These are phyloP conservation scores for Pestalotiopsis sp. DNA, from an alignment of 2,329 filamentous ascomycete genomes.

Conservation along the genomic window DNA sequence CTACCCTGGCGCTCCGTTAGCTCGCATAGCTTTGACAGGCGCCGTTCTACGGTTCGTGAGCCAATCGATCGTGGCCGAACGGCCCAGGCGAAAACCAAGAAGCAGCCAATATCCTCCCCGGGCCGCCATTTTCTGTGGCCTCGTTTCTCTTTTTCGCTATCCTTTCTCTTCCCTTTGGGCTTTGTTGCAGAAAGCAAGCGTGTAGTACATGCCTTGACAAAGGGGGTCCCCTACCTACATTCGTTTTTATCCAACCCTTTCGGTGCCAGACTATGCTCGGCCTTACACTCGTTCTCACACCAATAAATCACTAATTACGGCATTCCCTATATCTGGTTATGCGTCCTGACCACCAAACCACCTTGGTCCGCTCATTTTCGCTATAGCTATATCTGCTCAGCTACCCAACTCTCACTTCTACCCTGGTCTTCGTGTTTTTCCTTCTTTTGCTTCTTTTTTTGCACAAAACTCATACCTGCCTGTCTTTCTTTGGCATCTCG, in stretches of 20 bases:
- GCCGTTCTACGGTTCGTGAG: slow-evolving; percentile 26
- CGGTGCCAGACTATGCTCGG: background rate
- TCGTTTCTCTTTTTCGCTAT: slow-evolving; percentile 21
- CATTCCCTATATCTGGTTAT: slow-evolving; percentile 15
- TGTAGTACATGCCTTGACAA: slow-evolving; percentile 15
- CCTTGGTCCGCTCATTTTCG: slow-evolving; percentile 12
- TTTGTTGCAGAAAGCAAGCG: slow-evolving; percentile 9
- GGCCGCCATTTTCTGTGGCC: slow-evolving; percentile 18
- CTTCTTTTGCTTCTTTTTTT: slow-evolving; percentile 9
- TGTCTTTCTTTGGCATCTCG: background rate
- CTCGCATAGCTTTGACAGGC: slow-evolving; percentile 31
- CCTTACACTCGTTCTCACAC: slow-evolving; percentile 13
- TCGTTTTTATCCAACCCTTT: slow-evolving; percentile 16
- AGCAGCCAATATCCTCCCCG: slow-evolving; percentile 28
- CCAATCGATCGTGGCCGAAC: slow-evolving; percentile 34
- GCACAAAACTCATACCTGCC: background rate
- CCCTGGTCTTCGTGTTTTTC: slow-evolving; percentile 1
- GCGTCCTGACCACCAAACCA: slow-evolving; percentile 10
- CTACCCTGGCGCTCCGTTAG: slow-evolving; percentile 30
- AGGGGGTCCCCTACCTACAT: slow-evolving; percentile 8
- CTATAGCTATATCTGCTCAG: slow-evolving; percentile 11
- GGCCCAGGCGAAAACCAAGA: slow-evolving; percentile 19
- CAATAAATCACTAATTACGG: slow-evolving; percentile 8
- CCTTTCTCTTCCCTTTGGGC: slow-evolving; percentile 16
- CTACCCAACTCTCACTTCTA: slow-evolving; percentile 6